Base-by-base conservation (phyloP, 1,284 basidiomycete species). In the Moesziomyces antarcticus region DNA sequence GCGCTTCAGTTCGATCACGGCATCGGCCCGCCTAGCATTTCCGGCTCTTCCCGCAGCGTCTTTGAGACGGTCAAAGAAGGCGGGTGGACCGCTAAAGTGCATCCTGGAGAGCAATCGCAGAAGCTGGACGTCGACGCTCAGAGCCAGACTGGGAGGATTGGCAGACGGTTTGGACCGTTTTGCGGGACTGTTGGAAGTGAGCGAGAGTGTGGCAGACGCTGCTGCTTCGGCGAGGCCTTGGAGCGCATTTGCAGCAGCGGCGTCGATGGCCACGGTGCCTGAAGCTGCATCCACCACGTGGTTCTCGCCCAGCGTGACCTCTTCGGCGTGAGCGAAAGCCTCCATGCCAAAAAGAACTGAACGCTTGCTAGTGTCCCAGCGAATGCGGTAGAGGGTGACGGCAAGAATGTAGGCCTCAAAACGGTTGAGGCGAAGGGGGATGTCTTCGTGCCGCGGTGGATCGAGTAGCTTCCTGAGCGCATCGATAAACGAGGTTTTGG, bases 361-460 rank as follows among this genome's bases (percentile, higher is more conserved):
- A 1, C 46, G 35, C 20, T 52, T 56, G 47, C 50, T 56, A 4
- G 61, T 49, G 30, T 58, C 61, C 61, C 61, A 64, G 1, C 61
- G 43, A 14, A 64, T 58, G 40, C 61, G 54, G 33, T 64, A 64
- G 5, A 64, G 55, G 24, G 55, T 56, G 33, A 56, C 61, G 16
- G 61, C 40, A 14, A 64, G 45, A n/a, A 64, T 55, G 48, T 49
- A 50, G 8, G 61, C 61, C 41, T 64, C 61, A 18, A 64, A 45
- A 5, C 52, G 42, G 24, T 50, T 64, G 41, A 64, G 37, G 20
- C 50, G 61, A 14, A 64, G 24, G 11, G 52, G 47, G 4, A 47
- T 25, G 18, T 53, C 52, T n/a, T 48, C 40, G 22, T 62, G 60
- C 18, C 58, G 52, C 5, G 45, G 59, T 21, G 59, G 45, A 21